Evolutionary conservation across 1,284 basidiomycete species (phyloP).

Genomic region (Ustilago lituana): DNA sequence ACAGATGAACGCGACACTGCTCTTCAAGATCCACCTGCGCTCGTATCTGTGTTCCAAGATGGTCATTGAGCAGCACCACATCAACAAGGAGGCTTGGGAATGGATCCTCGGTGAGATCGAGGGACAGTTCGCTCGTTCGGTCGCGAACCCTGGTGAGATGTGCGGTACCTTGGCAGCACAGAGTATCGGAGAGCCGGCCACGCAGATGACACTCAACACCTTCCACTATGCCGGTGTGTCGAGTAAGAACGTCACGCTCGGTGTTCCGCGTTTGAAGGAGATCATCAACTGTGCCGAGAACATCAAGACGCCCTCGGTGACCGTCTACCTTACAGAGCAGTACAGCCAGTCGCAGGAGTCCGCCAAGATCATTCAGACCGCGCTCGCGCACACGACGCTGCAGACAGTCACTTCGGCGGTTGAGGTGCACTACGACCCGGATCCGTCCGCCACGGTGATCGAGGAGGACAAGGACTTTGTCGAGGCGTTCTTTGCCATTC

Average conservation of each 20-base stretch:
- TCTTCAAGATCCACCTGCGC: constrained; percentile 79
- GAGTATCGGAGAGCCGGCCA: constrained; percentile 98
- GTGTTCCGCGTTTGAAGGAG: constrained; percentile 97
- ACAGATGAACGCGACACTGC: constrained; percentile 87
- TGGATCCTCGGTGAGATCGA: constrained; percentile 98
- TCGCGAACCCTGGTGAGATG: constrained; percentile 97
- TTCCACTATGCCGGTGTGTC: constrained; percentile 98
- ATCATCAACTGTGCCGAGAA: constrained; percentile 99
- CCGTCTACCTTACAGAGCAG: constrained; percentile 75
- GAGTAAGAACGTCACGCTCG: constrained; percentile 97
- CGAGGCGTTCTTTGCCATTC: constrained; percentile 98
- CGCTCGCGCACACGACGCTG: constrained; percentile 91
- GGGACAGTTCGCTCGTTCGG: constrained; percentile 75
- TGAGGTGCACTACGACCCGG: constrained; percentile 98
- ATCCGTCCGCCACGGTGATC: constrained; percentile 89
- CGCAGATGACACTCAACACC: constrained; percentile 99
- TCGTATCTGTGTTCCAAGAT: constrained; percentile 65
- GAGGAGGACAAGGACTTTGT: constrained; percentile 96
- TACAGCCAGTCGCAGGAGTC: constrained; percentile 69
- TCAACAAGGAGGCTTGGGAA: constrained; percentile 80
- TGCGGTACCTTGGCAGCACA: constrained; percentile 97
- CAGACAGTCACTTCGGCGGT: constrained; percentile 94
- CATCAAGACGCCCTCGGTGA: constrained; percentile 96
- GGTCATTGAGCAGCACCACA: constrained; percentile 64
- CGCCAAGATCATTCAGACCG: constrained; percentile 89